Conservation (phyloP, 495 filamentous ascomycete genomes). For the Penicillium paxilli region DNA sequence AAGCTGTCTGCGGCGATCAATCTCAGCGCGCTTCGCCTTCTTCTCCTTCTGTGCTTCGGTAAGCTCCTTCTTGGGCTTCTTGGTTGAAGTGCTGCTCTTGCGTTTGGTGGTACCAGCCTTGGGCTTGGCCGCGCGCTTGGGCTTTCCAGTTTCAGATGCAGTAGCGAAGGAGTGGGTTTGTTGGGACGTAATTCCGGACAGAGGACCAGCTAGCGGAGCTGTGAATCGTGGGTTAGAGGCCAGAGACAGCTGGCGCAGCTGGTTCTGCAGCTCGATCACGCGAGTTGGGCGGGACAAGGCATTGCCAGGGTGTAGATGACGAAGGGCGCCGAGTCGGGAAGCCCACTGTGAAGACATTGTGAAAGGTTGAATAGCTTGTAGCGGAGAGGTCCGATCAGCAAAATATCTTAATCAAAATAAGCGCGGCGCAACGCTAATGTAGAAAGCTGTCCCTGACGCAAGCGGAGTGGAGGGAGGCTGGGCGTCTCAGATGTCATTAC, state of each 20-base stretch:
- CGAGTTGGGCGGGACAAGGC: conserved; percentile 27
- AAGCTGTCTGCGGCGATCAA: conserved; percentile 26
- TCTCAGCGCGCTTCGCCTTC: conserved; percentile 28
- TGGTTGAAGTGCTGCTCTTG: conserved; percentile 3
- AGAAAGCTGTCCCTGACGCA: conserved; percentile 30
- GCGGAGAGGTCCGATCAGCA: neutral
- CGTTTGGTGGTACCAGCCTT: conserved; percentile 14
- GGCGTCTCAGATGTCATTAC: conserved; percentile 3
- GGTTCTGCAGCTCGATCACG: conserved; percentile 27
- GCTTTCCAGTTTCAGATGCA: conserved; percentile 9
- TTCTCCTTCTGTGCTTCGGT: conserved; percentile 18
- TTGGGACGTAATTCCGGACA: conserved; percentile 20
- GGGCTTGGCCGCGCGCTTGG: conserved; percentile 4
- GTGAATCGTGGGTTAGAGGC: conserved; percentile 9
- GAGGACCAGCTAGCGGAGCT: conserved; percentile 5
- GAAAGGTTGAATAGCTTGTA: neutral
- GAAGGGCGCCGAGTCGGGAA: conserved; percentile 29
- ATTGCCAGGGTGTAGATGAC: conserved; percentile 27
- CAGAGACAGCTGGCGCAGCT: conserved; percentile 29
- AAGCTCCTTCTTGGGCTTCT: conserved; percentile 21
- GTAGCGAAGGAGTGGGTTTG: conserved; percentile 28
- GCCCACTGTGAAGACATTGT: conserved; percentile 35
- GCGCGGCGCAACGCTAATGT: conserved; percentile 1
- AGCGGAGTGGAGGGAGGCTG: conserved; percentile 22
- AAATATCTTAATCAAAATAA: neutral